Percentiles rank a stretch among this genome's conserved stretches.
Conservation (phyloP, 306 rosid species). For the Medicago ruthenica region DNA sequence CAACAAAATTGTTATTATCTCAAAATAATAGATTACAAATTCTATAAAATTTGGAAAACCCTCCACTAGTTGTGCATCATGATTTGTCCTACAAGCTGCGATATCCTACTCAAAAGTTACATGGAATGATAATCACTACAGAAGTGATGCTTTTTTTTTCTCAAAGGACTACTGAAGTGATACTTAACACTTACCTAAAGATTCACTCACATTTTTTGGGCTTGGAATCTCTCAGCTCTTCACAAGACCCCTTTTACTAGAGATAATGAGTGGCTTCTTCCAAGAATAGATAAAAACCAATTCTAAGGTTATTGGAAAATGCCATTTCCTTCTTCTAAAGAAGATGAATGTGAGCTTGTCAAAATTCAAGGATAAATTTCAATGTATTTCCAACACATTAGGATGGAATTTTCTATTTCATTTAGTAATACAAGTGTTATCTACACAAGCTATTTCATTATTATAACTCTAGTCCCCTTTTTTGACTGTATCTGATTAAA, state of each 20-base stretch:
- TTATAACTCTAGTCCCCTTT: conserved; percentile 6
- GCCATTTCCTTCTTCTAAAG: not conserved
- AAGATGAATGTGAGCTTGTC: too few species aligned
- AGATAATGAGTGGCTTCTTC: not conserved
- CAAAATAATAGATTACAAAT: not conserved
- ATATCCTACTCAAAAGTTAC: not conserved
- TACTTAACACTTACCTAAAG: not conserved
- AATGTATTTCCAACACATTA: not conserved
- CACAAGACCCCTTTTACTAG: not conserved
- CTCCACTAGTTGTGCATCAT: not conserved
- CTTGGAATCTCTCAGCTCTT: not conserved
- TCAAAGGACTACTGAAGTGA: not conserved
- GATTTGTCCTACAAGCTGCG: not conserved
- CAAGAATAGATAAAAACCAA: not conserved
- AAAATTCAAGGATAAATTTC: not conserved
- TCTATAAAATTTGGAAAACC: not conserved
- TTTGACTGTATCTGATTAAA: not conserved
- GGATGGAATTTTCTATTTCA: conserved; percentile 6
- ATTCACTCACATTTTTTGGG: not conserved
- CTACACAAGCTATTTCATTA: conserved; percentile 10
- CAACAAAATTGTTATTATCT: not conserved
- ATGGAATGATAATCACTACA: not conserved
- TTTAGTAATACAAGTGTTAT: not conserved
- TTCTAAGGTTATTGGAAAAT: not conserved
- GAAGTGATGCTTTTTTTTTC: not conserved